These are phyloP conservation scores for Lepiota brunneoincarnata DNA, from an alignment of 768 basidiomycete genomes.

Conservation along the genomic window DNA sequence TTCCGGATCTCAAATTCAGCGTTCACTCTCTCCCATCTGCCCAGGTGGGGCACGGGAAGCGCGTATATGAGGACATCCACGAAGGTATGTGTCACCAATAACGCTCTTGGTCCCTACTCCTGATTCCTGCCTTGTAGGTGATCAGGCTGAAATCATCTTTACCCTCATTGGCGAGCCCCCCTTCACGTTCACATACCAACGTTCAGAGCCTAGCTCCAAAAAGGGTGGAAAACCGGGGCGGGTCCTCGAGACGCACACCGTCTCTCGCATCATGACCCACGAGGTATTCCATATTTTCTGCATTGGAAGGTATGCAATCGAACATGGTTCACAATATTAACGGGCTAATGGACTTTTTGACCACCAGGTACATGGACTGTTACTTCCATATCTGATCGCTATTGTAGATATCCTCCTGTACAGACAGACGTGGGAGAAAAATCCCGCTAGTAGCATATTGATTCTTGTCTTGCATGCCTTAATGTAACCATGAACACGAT, in stretches of 20 bases:
- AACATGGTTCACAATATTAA: background rate
- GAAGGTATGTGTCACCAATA: conserved; percentile 56
- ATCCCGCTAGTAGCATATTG: background rate
- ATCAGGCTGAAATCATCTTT: conserved; percentile 93
- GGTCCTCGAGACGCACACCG: conserved; percentile 90
- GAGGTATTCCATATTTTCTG: conserved; percentile 92
- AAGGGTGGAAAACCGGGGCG: conserved; percentile 72
- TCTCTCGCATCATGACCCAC: conserved; percentile 68
- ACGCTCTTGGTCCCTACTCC: background rate
- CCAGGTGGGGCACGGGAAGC: conserved; percentile 82
- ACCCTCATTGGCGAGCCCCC: conserved; percentile 89
- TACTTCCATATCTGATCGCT: conserved; percentile 85
- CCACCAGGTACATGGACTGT: conserved; percentile 84
- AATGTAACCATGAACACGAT: conserved; percentile 10
- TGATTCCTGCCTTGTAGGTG: conserved; percentile 43
- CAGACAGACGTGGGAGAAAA: conserved; percentile 44
- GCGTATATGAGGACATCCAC: conserved; percentile 80
- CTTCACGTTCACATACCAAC: conserved; percentile 94
- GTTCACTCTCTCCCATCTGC: conserved; percentile 88
- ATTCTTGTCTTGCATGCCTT: conserved; percentile 2
- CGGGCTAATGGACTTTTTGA: background rate
- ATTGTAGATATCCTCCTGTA: conserved; percentile 83
- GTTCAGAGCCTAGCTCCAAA: conserved; percentile 65
- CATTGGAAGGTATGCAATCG: conserved; percentile 69
- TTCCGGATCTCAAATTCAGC: conserved; percentile 68